A percentile compares a stretch with the other conserved stretches of the same genome.
phyloP scores from a whole-genome alignment of 306 rosid genomes.

The Quercus rubra region DNA sequence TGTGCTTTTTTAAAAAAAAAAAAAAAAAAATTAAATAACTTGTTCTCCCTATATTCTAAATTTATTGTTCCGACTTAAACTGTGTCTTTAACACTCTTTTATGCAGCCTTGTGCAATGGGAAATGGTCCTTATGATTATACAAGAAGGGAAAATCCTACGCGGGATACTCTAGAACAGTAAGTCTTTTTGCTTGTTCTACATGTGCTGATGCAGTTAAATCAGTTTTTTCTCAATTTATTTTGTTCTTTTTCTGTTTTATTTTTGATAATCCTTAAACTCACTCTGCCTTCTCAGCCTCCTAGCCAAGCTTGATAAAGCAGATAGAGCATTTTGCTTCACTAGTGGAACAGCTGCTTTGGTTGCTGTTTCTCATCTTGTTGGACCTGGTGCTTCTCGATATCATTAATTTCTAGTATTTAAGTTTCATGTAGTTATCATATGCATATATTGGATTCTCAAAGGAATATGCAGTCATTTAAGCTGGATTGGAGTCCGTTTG shows the following conservation, averaged over 20 bases:
- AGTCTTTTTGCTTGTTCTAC: constrained; percentile 6
- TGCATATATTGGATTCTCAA: not conserved
- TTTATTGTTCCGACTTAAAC: not conserved
- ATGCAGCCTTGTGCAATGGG: constrained; percentile 81
- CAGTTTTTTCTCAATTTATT: constrained; percentile 10
- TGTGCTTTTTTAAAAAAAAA: not conserved
- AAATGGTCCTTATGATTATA: constrained; percentile 87
- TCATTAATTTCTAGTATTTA: constrained; percentile 13
- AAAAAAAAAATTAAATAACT: not conserved
- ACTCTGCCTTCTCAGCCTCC: constrained; percentile 47
- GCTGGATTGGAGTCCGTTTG: not conserved
- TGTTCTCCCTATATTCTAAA: not conserved
- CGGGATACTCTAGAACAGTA: constrained; percentile 84
- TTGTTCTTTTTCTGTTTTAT: constrained; percentile 13
- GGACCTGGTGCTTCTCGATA: constrained; percentile 49
- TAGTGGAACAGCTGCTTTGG: constrained; percentile 96
- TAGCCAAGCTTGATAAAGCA: constrained; percentile 86
- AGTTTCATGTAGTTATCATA: not conserved
- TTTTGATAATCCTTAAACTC: constrained; percentile 7
- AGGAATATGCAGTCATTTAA: not conserved
- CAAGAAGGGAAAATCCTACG: constrained; percentile 95
- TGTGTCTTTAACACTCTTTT: constrained; percentile 7
- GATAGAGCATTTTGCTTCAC: constrained; percentile 92
- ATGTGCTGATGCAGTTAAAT: not conserved
- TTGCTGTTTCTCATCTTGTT: constrained; percentile 77